Conservation (phyloP, 2,329 filamentous ascomycete genomes). For the Trichoderma atroviride region DNA sequence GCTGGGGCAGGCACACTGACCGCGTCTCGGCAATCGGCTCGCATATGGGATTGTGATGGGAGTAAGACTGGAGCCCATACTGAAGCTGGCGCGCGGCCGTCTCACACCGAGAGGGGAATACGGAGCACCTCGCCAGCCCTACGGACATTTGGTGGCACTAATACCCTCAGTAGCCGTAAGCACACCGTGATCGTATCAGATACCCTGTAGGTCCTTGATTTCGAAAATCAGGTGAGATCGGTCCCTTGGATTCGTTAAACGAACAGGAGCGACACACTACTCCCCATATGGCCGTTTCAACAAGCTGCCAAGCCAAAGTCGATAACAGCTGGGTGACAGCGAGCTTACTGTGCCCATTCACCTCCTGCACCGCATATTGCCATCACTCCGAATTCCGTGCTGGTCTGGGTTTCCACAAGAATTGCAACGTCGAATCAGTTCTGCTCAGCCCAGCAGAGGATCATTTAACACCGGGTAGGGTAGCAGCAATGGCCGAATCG, state of each 20-base stretch:
- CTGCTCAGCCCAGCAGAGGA: not conserved
- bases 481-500: not conserved
- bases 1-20: not conserved
- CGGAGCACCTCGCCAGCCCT: not conserved
- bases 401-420: not conserved
- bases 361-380: not conserved
- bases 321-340: not conserved
- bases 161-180: not conserved
- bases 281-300: not conserved
- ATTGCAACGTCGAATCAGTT: not conserved
- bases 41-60: not conserved
- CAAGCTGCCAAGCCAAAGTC: not conserved
- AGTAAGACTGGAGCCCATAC: not conserved
- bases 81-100: not conserved
- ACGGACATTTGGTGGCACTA: not conserved
- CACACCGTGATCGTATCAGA: not conserved
- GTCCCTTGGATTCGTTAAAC: not conserved
- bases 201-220: not conserved
- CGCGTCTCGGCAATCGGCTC: constrained; percentile 9
- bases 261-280: not conserved
- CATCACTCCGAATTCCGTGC: not conserved
- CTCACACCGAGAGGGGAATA: not conserved
- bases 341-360: not conserved
- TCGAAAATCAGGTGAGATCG: not conserved
- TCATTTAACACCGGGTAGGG: not conserved